Evolutionary conservation across 306 rosid species (phyloP).

Genomic region (Elaeagnus macrophylla): DNA sequence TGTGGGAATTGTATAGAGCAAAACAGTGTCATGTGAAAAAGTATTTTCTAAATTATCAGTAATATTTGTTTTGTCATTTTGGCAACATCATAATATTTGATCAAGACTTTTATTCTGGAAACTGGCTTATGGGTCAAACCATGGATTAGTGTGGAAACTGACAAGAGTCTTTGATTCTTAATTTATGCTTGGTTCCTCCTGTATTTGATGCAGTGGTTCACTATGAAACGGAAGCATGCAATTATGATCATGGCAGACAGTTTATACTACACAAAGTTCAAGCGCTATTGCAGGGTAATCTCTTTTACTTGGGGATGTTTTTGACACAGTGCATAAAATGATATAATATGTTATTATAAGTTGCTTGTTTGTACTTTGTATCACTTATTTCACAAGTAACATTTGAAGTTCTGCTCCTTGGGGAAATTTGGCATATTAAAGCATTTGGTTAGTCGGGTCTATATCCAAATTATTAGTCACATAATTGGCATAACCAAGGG

Average conservation of each 20-base stretch:
- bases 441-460: no score
- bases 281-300: slow-evolving; percentile 68
- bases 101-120: neutral
- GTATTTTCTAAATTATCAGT: no score
- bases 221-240: slow-evolving; percentile 85
- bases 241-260: slow-evolving; percentile 65
- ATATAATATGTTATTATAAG: slow-evolving; percentile 9
- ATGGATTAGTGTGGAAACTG: slow-evolving; percentile 1
- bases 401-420: no score
- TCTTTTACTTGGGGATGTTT: slow-evolving; percentile 7
- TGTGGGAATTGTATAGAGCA: no score
- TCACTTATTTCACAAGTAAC: no score
- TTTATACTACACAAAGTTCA: slow-evolving; percentile 73
- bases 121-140: slow-evolving; percentile 4
- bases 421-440: no score
- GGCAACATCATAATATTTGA: neutral
- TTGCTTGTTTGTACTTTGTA: neutral
- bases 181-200: slow-evolving; percentile 11
- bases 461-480: no score
- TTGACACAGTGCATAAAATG: slow-evolving; percentile 1
- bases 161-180: slow-evolving; percentile 15
- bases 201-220: slow-evolving; percentile 74
- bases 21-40: no score
- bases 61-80: no score
- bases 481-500: no score